These are phyloP conservation scores for Chondrus crispus DNA, from an alignment of 23 red algal genomes.

Conservation along the genomic window DNA sequence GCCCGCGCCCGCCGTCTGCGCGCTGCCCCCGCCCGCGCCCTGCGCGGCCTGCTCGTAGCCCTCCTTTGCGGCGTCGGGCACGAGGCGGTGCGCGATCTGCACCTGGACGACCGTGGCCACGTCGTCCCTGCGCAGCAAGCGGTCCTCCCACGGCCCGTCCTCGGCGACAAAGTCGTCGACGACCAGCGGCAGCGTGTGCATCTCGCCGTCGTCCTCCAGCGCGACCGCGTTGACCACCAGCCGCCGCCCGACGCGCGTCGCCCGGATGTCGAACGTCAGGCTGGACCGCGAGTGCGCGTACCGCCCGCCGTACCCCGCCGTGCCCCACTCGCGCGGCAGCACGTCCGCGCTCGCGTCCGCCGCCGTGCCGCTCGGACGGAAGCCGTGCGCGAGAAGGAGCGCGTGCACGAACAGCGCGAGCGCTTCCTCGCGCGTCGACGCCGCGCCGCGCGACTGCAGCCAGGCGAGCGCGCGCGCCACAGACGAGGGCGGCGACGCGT, in stretches of 20 bases:
- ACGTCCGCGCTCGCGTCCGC: background rate
- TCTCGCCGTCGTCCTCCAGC: slow-evolving; percentile 22
- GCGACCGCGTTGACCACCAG: slow-evolving; percentile 63
- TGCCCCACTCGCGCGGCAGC: slow-evolving; percentile 44
- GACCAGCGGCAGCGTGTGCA: slow-evolving; percentile 3
- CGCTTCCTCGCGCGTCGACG: slow-evolving; percentile 6
- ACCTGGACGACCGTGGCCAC: slow-evolving; percentile 66
- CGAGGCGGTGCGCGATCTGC: slow-evolving; percentile 66
- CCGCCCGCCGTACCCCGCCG: slow-evolving; percentile 35
- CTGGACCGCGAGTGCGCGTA: slow-evolving; percentile 76
- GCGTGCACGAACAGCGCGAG: slow-evolving; percentile 85
- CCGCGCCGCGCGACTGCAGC: background rate
- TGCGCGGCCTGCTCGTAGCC: slow-evolving; percentile 70
- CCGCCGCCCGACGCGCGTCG: background rate
- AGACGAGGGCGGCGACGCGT: background rate
- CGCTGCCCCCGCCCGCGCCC: background rate
- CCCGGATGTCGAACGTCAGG: slow-evolving; percentile 61
- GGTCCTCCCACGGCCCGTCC: slow-evolving; percentile 27
- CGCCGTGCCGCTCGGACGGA: slow-evolving; percentile 33
- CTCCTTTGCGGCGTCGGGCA: slow-evolving; percentile 84
- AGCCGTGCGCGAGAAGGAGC: slow-evolving; percentile 84
- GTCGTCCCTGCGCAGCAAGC: slow-evolving; percentile 15
- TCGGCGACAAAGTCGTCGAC: slow-evolving; percentile 24
- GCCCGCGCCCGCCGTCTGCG: slow-evolving; percentile 3
- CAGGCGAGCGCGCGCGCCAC: background rate